phyloP scores from a whole-genome alignment of 2,329 filamentous ascomycete genomes.

The Penicillium sp. region DNA sequence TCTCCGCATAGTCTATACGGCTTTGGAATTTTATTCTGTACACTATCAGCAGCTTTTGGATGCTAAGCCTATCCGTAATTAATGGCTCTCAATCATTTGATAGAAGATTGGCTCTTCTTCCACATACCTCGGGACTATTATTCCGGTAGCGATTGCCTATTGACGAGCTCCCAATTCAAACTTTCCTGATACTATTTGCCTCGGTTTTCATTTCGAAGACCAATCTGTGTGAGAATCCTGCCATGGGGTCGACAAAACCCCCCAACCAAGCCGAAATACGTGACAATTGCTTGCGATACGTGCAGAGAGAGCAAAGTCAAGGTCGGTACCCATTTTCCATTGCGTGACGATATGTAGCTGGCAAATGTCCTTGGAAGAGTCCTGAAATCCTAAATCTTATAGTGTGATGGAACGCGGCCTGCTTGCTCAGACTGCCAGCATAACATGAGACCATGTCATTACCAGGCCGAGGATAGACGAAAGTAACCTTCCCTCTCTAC shows the following conservation, averaged over 20 bases:
- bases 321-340: conserved; percentile 20
- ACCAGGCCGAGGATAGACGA: conserved; percentile 4
- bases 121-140: background rate
- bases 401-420: conserved; percentile 14
- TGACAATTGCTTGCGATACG: conserved; percentile 23
- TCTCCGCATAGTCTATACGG: conserved; percentile 2
- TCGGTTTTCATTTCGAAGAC: background rate
- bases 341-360: background rate
- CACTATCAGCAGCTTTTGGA: background rate
- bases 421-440: conserved; percentile 24
- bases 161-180: background rate
- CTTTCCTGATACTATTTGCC: background rate
- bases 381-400: background rate
- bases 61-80: background rate
- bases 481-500: background rate
- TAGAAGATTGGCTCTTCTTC: background rate
- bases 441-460: conserved; percentile 18
- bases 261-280: conserved; percentile 3
- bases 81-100: background rate
- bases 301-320: conserved; percentile 43
- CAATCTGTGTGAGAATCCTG: background rate
- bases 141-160: background rate
- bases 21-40: background rate
- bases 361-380: background rate
- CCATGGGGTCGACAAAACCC: background rate